Base-by-base conservation (phyloP, 108 stramenopile genomes). In the Bacterosira constricta region DNA sequence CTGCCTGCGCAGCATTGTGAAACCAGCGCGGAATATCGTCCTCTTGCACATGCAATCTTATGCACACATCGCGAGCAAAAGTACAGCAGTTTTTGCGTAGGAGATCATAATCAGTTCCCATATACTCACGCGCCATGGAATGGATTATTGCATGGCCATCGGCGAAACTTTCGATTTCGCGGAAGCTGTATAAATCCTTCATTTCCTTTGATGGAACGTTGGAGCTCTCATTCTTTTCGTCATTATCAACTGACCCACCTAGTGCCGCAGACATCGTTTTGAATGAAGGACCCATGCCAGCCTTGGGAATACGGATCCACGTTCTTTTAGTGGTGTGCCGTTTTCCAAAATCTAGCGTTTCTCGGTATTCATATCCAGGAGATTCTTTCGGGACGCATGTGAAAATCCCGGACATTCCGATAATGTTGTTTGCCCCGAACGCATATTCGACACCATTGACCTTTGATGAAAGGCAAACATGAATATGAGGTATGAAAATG, bases 21-120 rank as follows among this genome's bases (percentile, higher is more conserved):
- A 93, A 93, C 92, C 92, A 93, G 13, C 77, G 75, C 4, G 92
- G 92, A 49, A 93, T 90, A 63, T 93, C 92, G 20, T 81, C 80
- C n/a, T 93, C 83, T 20, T 77, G 56, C 15, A 90, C 79, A n/a
- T 88, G 86, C 52, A 93, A 53, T 17, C 89, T 72, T 0, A 86
- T 41, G 66, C 92, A 93, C 1, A 82, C 92, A 77, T 93, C 92
- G 54, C 59, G 79, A 0, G 89, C 87, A 75, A 94, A 94, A 32
- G 93, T 86, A 55, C 88, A 89, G 69, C 93, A 94, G 63, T 94
- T 94, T 65, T 90, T 94, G 23, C 90, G 71, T 1, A 94, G 66
- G 8, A 94, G 37, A 59, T 94, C 89, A 59, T 94, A 94, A 63
- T 90, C 90, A 2, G 59, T 49, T 6, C 93, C 93, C 67, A 88